These are phyloP conservation scores for Capsicum chinense DNA, from an alignment of 257 asterid species.

Conservation along the genomic window DNA sequence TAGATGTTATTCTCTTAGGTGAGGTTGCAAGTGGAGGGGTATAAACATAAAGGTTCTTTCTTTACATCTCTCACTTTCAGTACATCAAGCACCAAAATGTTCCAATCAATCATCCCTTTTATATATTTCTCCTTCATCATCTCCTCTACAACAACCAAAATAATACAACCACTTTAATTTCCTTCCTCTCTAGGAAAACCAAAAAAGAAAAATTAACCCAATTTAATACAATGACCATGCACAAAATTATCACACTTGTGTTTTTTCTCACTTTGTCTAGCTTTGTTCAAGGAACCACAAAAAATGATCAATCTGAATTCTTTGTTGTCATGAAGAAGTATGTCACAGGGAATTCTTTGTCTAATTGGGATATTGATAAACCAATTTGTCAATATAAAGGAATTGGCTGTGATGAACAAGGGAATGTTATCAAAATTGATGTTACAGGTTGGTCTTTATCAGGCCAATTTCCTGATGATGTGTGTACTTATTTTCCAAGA, in stretches of 20 bases:
- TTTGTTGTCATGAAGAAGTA: constrained; percentile 50
- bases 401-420: constrained; percentile 57
- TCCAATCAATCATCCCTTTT: constrained; percentile 52
- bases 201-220: neutral
- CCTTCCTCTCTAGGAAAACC: constrained; percentile 2
- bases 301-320: constrained; percentile 49
- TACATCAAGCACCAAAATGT: constrained; percentile 46
- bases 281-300: constrained; percentile 36
- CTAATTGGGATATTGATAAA: constrained; percentile 53
- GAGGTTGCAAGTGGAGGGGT: constrained; percentile 46
- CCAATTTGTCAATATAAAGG: constrained; percentile 61
- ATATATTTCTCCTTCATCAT: constrained; percentile 58
- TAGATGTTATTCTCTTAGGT: constrained; percentile 47
- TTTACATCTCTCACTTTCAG: constrained; percentile 39
- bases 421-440: constrained; percentile 55
- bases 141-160: constrained; percentile 41
- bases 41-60: constrained; percentile 68
- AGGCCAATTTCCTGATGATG: constrained; percentile 61
- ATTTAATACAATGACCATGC: constrained; percentile 45
- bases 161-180: constrained; percentile 28
- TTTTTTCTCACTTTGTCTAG: constrained; percentile 36
- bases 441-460: constrained; percentile 66
- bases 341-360: constrained; percentile 50
- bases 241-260: constrained; percentile 33
- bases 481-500: constrained; percentile 67